A percentile compares a stretch with the other conserved stretches of the same genome.
phyloP scores from a whole-genome alignment of 23 red algal species.

The Agarophyton chilense region DNA sequence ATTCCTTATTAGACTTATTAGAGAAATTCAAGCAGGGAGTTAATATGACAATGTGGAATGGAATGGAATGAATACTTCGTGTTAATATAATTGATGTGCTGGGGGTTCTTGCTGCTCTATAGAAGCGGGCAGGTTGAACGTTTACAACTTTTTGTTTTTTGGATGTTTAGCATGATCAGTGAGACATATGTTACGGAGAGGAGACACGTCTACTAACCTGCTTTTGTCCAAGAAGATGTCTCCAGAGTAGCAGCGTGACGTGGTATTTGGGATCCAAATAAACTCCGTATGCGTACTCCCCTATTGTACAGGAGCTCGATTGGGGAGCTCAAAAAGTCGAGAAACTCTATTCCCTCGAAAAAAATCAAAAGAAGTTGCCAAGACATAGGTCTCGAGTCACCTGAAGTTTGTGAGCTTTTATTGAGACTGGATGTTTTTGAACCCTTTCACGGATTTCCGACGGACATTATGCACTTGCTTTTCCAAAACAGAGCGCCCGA shows the following conservation, averaged over 20 bases:
- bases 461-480: conserved; percentile 25
- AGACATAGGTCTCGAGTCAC: background rate
- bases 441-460: conserved; percentile 3
- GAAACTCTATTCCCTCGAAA: background rate
- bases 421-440: background rate
- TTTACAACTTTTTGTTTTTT: background rate
- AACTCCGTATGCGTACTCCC: background rate
- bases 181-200: background rate
- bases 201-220: background rate
- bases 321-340: background rate
- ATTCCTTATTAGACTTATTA: background rate
- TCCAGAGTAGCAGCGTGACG: background rate
- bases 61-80: background rate
- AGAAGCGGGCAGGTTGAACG: background rate
- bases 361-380: background rate
- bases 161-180: background rate
- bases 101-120: conserved; percentile 5
- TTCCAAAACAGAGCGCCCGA: conserved; percentile 22
- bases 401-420: background rate
- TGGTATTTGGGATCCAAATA: background rate
- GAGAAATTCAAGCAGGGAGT: background rate
- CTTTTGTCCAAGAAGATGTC: background rate
- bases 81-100: background rate
- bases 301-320: background rate
- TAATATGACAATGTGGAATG: background rate